Evolutionary conservation across 768 basidiomycete genomes (phyloP).

Genomic region (Inosperma sp.): DNA sequence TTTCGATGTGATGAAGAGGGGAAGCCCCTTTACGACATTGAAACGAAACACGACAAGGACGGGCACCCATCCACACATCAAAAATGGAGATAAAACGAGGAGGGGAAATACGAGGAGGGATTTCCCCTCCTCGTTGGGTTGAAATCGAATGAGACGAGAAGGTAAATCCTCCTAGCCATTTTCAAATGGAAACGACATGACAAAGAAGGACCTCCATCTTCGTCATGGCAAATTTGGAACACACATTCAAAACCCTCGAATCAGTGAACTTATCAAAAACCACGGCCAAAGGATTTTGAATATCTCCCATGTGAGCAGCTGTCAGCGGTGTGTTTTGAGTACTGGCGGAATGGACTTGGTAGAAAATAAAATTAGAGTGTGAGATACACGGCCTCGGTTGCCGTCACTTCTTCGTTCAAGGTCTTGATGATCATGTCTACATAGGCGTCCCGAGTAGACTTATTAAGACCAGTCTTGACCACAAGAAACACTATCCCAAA

Average conservation of each 20-base stretch:
- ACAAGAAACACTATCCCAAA: constrained; percentile 59
- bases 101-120: no score
- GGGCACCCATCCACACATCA: no score
- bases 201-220: no score
- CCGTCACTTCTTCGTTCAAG: constrained; percentile 45
- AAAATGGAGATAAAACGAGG: no score
- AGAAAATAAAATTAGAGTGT: constrained; percentile 56
- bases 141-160: no score
- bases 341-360: constrained; percentile 49
- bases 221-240: no score
- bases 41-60: no score
- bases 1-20: no score
- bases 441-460: constrained; percentile 38
- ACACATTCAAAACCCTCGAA: constrained; percentile 49
- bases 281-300: constrained; percentile 34
- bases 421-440: constrained; percentile 35
- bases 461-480: constrained; percentile 39
- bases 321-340: constrained; percentile 30
- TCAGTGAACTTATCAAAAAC: constrained; percentile 53
- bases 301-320: constrained; percentile 39
- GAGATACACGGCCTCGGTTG: constrained; percentile 69
- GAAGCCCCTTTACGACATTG: no score
- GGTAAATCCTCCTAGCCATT: no score
- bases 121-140: no score
- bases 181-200: no score